phyloP scores from a whole-genome alignment of 257 asterid species.

The Ajuga chamaepitys region DNA sequence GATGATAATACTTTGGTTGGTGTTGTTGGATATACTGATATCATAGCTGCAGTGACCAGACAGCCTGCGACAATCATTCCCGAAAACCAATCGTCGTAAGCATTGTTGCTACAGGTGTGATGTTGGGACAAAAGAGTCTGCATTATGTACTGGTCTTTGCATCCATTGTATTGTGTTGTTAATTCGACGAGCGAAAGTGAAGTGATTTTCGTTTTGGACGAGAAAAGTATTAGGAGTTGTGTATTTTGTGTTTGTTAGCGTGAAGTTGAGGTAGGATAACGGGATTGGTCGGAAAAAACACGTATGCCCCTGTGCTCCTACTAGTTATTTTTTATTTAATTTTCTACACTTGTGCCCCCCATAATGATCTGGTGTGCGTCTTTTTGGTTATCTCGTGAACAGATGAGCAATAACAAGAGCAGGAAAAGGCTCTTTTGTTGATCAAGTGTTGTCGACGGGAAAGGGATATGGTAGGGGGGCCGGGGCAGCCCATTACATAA shows the following conservation, averaged over 20 bases:
- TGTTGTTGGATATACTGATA: conserved; percentile 84
- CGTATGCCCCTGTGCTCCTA: no score
- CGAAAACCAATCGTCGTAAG: conserved; percentile 37
- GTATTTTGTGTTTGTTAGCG: not conserved
- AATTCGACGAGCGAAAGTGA: not conserved
- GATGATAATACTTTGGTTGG: conserved; percentile 85
- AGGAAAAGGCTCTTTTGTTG: no score
- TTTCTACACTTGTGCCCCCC: no score
- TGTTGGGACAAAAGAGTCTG: no score
- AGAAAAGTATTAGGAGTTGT: not conserved
- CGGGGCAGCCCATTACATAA: conserved; percentile 5
- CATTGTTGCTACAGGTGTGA: no score
- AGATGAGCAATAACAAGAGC: no score
- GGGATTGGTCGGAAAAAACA: not conserved
- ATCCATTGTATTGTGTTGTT: not conserved
- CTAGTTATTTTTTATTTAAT: not conserved
- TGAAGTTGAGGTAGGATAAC: not conserved
- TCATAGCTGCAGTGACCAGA: conserved; percentile 69
- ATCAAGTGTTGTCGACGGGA: no score
- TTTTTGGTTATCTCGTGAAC: no score
- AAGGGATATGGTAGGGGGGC: no score
- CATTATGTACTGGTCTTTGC: not conserved
- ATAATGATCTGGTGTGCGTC: no score
- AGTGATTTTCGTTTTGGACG: not conserved
- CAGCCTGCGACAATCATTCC: conserved; percentile 37